Conservation (phyloP, 768 basidiomycete species). For the Galerina marginata region DNA sequence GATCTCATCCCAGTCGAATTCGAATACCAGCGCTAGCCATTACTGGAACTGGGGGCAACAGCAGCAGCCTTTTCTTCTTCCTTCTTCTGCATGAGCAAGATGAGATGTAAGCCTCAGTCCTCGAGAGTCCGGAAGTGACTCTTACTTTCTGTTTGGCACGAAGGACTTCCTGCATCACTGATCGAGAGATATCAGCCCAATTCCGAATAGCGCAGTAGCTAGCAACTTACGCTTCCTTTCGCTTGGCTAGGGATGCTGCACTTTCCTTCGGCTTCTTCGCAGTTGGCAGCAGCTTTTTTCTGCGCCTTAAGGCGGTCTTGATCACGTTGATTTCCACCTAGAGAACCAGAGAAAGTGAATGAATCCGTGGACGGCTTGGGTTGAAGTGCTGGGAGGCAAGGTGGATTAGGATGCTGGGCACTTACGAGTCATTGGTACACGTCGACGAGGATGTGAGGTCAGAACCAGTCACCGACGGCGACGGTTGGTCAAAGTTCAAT, state of each 20-base stretch:
- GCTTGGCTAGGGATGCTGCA: constrained; percentile 61
- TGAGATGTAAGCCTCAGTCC: constrained; percentile 4
- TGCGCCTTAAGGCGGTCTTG: constrained; percentile 73
- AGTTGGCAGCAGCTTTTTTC: constrained; percentile 64
- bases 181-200: constrained; percentile 23
- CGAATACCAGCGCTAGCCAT: constrained; percentile 14
- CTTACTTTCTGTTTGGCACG: constrained; percentile 81
- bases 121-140: background rate
- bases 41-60: constrained; percentile 10
- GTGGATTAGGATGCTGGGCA: constrained; percentile 20
- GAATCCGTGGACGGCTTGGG: constrained; percentile 23
- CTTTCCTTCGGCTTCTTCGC: constrained; percentile 78
- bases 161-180: constrained; percentile 79
- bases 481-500: constrained; percentile 13
- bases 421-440: constrained; percentile 59
- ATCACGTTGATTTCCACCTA: constrained; percentile 87
- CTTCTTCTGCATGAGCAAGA: constrained; percentile 48
- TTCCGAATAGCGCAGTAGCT: constrained; percentile 15
- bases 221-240: constrained; percentile 74
- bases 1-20: constrained; percentile 1
- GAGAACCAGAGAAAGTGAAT: constrained; percentile 18
- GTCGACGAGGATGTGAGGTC: constrained; percentile 7
- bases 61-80: constrained; percentile 51
- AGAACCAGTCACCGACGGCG: constrained; percentile 1
- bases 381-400: constrained; percentile 11